Percentiles rank a stretch among this genome's conserved stretches.
Evolutionary conservation across 108 stramenopile genomes (phyloP).

Genomic region (Cyclotella cryptica): DNA sequence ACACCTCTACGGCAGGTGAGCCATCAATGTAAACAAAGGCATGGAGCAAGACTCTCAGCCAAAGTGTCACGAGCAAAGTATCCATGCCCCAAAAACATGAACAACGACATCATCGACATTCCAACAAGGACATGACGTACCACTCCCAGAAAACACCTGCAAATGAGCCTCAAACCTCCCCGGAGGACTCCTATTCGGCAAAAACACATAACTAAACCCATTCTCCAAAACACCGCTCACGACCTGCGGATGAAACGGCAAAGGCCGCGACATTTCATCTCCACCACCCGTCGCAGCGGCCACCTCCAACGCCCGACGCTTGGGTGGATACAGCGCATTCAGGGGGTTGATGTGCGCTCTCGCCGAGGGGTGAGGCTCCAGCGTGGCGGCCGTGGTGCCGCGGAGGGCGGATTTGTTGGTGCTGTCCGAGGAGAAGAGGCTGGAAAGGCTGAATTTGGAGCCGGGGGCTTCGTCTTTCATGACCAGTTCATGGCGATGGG

Average conservation of each 20-base stretch:
- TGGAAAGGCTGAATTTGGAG: slow-evolving; percentile 53
- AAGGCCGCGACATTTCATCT: slow-evolving; percentile 34
- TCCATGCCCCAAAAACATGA: neutral
- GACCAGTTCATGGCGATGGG: neutral
- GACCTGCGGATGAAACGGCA: slow-evolving; percentile 86
- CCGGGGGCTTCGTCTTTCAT: slow-evolving; percentile 17
- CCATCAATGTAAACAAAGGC: too few species aligned
- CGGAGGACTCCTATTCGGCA: slow-evolving; percentile 93
- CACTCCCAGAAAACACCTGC: slow-evolving; percentile 91
- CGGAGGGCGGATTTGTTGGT: slow-evolving; percentile 2
- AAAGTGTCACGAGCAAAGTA: neutral
- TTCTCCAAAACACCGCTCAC: slow-evolving; percentile 81
- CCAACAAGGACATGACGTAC: slow-evolving; percentile 40
- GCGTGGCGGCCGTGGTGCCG: neutral
- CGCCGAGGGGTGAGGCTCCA: slow-evolving; percentile 80
- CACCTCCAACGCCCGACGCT: slow-evolving; percentile 3
- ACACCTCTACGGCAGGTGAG: neutral
- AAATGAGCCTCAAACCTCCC: slow-evolving; percentile 97
- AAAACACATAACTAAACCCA: slow-evolving; percentile 92
- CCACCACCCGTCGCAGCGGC: neutral
- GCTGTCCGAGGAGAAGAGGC: slow-evolving; percentile 33
- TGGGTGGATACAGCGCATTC: slow-evolving; percentile 72
- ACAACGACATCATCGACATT: neutral
- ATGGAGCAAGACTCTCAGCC: neutral
- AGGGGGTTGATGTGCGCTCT: slow-evolving; percentile 88